Conservation (phyloP, 83 land plant species). For the Thuja plicata region DNA sequence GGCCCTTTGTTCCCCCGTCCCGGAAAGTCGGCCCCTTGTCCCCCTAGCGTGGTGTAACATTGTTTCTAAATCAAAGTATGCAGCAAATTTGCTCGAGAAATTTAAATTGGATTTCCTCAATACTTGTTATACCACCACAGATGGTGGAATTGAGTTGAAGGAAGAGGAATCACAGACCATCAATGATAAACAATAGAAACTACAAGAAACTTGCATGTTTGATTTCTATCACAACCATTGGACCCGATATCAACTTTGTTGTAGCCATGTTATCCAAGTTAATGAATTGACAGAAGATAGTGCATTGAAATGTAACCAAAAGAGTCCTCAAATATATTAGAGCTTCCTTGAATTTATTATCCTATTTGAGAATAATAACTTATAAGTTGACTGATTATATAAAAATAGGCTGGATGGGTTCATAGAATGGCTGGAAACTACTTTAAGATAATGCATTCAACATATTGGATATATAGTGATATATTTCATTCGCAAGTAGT, state of each 20-base stretch:
- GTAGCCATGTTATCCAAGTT: neutral
- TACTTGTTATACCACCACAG: neutral
- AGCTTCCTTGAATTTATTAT: neutral
- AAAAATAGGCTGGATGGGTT: neutral
- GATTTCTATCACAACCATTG: neutral
- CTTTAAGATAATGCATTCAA: neutral
- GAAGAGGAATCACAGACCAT: neutral
- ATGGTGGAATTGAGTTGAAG: neutral
- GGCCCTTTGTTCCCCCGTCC: no score
- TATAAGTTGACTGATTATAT: neutral
- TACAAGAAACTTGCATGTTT: neutral
- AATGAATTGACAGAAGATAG: neutral
- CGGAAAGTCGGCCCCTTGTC: no score
- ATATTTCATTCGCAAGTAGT: no score
- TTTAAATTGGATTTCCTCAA: no score
- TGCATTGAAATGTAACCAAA: neutral
- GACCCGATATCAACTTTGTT: neutral
- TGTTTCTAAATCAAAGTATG: no score
- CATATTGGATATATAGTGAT: neutral
- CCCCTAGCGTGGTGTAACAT: no score
- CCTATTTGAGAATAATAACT: neutral
- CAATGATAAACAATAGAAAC: neutral
- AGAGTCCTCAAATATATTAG: neutral
- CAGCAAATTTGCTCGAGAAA: no score
- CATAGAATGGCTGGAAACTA: neutral